Evolutionary conservation across 805 yeast genomes (phyloP), one percentile per base, ranked within the genome.

Genomic region (Yarrowia sp.): DNA sequence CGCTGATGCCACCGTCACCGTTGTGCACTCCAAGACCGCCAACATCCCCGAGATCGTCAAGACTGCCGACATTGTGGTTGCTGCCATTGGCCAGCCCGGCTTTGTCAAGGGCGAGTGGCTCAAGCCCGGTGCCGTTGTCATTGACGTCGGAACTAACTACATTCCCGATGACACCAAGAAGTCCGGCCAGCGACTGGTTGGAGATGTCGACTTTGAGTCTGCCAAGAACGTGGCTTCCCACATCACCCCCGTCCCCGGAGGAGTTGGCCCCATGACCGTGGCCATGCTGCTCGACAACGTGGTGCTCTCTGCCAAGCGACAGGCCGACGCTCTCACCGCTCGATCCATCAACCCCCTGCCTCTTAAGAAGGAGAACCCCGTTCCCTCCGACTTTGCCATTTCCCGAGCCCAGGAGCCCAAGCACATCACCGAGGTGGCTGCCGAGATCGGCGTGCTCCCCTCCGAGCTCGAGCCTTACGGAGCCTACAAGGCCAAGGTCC

Each of bases 261-360:
- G 98, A 71, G 98, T 93, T 67, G 99, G 99, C 44, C 99, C 99
- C 69, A 93, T 93, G 98, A 93, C 99, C 26, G 98, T 93, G 51
- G 97, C 97, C 56, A 92, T 92, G 97, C 85, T 93, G 67, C 84
- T 93, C 70, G 84, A 88, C 69, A 93, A 95, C 73, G 95, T 93
- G 12, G 81, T 88, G 65, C 81, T 83, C 68, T 90, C 97, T 51
- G 97, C 98, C 21, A 81, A 88, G 70, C 77, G 82, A 65, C 84
- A 81, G 71, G 81, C 75, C 62, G 73, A 70, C 46, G 73, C 75
- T 48, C 76, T 79, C 71, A 81, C 82, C 72, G 76, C 80, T 72
- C 78, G 83, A 72, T 76, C 78, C 68, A 76, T 83, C 72, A 76
- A 77, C 68, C 87, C 90, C 24, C 77, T 86, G 68, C 84, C 86